These are phyloP conservation scores for Stemphylium vesicarium DNA, from an alignment of 2,329 filamentous ascomycete genomes.

Conservation along the genomic window DNA sequence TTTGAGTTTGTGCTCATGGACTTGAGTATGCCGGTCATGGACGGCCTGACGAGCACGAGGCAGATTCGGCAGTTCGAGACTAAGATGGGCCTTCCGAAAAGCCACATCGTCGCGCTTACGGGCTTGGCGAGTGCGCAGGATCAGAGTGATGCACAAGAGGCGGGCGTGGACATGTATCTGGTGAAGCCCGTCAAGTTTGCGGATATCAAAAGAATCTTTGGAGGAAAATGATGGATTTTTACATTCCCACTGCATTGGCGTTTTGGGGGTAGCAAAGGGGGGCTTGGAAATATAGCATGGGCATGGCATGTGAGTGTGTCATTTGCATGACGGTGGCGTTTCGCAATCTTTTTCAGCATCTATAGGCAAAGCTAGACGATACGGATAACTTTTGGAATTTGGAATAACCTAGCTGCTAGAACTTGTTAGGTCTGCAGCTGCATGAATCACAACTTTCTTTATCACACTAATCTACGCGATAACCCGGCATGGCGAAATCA, in stretches of 20 bases:
- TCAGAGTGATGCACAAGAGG: conserved; percentile 42
- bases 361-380: background rate
- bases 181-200: conserved; percentile 49
- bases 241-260: background rate
- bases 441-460: too few species aligned
- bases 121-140: conserved; percentile 47
- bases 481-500: too few species aligned
- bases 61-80: conserved; percentile 37
- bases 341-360: background rate
- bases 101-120: conserved; percentile 46
- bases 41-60: conserved; percentile 48
- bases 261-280: background rate
- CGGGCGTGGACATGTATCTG: conserved; percentile 47
- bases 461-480: too few species aligned
- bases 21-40: conserved; percentile 45
- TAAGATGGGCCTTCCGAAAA: conserved; percentile 26
- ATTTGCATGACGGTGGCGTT: conserved; percentile 6
- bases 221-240: conserved; percentile 4
- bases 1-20: conserved; percentile 48
- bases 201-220: conserved; percentile 40
- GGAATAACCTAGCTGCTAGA: too few species aligned
- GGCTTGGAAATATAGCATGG: background rate
- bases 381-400: background rate
- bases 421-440: too few species aligned
- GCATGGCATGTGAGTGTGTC: background rate